Evolutionary conservation across 441 rosid genomes (phyloP).

Genomic region (Isatis lusitanica): DNA sequence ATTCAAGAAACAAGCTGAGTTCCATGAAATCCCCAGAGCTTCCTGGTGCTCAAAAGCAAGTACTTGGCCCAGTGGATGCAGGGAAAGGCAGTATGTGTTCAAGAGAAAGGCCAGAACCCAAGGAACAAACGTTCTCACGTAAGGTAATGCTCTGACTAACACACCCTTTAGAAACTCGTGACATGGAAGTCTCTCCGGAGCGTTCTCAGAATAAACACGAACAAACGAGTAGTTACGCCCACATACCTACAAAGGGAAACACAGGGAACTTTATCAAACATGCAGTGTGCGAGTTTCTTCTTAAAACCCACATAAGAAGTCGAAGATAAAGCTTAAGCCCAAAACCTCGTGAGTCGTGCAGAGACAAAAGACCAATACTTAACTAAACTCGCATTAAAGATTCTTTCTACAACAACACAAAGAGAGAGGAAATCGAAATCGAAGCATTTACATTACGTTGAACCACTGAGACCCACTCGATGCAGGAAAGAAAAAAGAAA

Average conservation of each 20-base stretch:
- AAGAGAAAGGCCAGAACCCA: conserved; percentile 25
- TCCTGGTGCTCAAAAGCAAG: background rate
- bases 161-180: conserved; percentile 14
- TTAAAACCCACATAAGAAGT: too few relatives aligned
- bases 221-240: conserved; percentile 24
- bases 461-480: too few relatives aligned
- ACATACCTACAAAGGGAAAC: conserved; percentile 18
- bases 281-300: too few relatives aligned
- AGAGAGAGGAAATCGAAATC: too few relatives aligned
- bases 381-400: too few relatives aligned
- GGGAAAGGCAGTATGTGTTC: conserved; percentile 4
- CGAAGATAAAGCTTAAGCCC: too few relatives aligned
- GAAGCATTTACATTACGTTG: too few relatives aligned
- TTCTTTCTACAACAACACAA: too few relatives aligned
- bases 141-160: conserved; percentile 4
- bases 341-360: too few relatives aligned
- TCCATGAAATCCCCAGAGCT: too few relatives aligned
- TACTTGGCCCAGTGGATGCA: conserved; percentile 6
- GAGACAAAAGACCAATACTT: too few relatives aligned
- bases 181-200: conserved; percentile 32
- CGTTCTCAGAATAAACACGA: conserved; percentile 30
- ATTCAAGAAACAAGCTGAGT: background rate
- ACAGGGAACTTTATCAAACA: background rate
- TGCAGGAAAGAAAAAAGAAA: too few relatives aligned
- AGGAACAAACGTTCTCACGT: conserved; percentile 1